A percentile compares a stretch with the other conserved stretches of the same genome.
Conservation (phyloP, 139 green algal genomes). For the Eudorina sp. region DNA sequence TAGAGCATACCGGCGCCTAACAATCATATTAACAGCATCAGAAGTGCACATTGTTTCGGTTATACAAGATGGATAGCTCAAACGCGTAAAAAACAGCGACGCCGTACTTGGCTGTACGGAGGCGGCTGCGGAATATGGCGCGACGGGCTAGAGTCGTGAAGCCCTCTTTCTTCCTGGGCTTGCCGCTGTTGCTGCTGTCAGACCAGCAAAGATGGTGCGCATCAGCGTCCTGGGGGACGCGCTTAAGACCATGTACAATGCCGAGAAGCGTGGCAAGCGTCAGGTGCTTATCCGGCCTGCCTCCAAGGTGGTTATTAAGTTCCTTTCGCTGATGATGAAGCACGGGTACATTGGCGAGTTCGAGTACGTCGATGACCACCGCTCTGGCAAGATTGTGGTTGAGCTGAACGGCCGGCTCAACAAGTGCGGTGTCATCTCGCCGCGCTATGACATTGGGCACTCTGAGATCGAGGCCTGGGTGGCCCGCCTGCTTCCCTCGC, state of each 20-base stretch:
- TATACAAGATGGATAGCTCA: conserved; percentile 36
- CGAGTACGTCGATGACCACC: conserved; percentile 98
- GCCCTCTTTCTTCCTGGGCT: conserved; percentile 34
- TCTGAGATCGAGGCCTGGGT: conserved; percentile 95
- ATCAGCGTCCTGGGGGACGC: conserved; percentile 96
- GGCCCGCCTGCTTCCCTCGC: conserved; percentile 95
- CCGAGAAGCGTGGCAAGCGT: conserved; percentile 98
- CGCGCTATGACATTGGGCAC: conserved; percentile 94
- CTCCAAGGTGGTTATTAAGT: conserved; percentile 99
- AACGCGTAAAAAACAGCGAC: too few relatives aligned
- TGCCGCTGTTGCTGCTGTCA: conserved; percentile 8
- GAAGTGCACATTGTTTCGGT: too few relatives aligned
- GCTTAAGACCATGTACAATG: conserved; percentile 99
- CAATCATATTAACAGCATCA: too few relatives aligned
- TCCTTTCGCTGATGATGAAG: conserved; percentile 97
- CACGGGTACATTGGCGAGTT: conserved; percentile 99
- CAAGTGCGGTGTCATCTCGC: conserved; percentile 99
- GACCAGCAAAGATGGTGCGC: conserved; percentile 90
- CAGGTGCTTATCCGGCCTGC: conserved; percentile 96
- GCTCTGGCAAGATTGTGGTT: conserved; percentile 98
- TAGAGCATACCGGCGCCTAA: too few relatives aligned
- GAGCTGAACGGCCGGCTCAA: conserved; percentile 99
- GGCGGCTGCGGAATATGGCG: neutral
- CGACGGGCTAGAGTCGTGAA: neutral
- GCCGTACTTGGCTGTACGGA: too few relatives aligned